Percentiles rank a stretch among this genome's conserved stretches.
phyloP scores from a whole-genome alignment of 2,329 filamentous ascomycete genomes.

The Capronia coronata region DNA sequence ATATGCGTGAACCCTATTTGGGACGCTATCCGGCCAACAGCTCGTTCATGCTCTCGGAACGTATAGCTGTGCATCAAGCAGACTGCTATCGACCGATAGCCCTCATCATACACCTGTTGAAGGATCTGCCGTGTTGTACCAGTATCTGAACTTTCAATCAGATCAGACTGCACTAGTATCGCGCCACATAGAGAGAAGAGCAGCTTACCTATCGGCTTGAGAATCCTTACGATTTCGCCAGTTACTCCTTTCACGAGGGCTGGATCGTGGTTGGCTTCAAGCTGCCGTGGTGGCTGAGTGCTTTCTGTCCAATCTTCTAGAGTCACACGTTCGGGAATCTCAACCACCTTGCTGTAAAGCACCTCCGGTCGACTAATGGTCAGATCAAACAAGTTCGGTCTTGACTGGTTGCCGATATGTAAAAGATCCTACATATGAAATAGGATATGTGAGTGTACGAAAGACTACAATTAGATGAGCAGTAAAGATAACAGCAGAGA shows the following conservation, averaged over 20 bases:
- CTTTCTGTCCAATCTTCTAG: conserved; percentile 30
- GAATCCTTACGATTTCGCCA: conserved; percentile 6
- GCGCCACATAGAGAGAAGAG: not conserved
- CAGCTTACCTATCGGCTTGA: conserved; percentile 5
- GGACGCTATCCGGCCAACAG: conserved; percentile 71
- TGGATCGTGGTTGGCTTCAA: not conserved
- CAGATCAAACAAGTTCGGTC: conserved; percentile 85
- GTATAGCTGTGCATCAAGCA: conserved; percentile 73
- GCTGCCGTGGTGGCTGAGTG: not conserved
- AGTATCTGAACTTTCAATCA: conserved; percentile 52
- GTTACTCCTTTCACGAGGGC: conserved; percentile 2
- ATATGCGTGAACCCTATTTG: conserved; percentile 70
- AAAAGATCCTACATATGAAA: conserved; percentile 56
- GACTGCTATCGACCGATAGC: conserved; percentile 17
- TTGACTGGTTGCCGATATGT: conserved; percentile 81
- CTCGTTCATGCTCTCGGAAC: conserved; percentile 70
- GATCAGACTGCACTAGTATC: conserved; percentile 47
- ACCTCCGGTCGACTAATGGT: conserved; percentile 83
- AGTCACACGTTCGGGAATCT: conserved; percentile 74
- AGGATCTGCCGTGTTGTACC: not conserved
- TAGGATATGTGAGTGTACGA: too few relatives aligned
- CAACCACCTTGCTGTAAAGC: conserved; percentile 73
- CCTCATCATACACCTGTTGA: conserved; percentile 10
- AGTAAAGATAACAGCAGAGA: too few relatives aligned
- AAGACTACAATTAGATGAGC: too few relatives aligned